Base-by-base conservation (phyloP, 1,284 basidiomycete species). In the Fomitopsis pinicola region DNA sequence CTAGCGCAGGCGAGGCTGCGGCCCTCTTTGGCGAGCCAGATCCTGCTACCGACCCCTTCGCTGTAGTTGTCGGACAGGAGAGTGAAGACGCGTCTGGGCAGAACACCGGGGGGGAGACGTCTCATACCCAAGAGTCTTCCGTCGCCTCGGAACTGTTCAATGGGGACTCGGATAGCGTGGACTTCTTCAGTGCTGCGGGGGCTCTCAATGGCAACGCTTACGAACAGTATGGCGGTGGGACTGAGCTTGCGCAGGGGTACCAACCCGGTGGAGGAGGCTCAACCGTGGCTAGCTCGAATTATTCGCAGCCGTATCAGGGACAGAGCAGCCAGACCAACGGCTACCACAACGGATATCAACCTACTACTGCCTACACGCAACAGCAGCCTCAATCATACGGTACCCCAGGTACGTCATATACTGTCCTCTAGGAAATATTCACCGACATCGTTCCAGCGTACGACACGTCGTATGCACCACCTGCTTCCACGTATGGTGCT, bases 1-100 rank as follows among this genome's bases (percentile, higher is more conserved):
- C 50, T 14, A 35, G 35, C 26, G 83, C 87, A 61, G 89, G 91
- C 79, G 85, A 88, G 67, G 91, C 90, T 55, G 88, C 90, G 59
- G 85, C 88, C 61, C 85, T 92, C 50, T 92, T 92, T 77, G 87
- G 85, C 58, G 75, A 82, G 50, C 81, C 84, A 30, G 77, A 90
- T 71, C 69, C 82, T 59, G 76, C 77, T 26, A 78, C 80, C 42
- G 89, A 91, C 76, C 84, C 84, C 48, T 91, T 91, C 75, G 81
- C 87, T 62, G 76, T 63, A 55, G 65, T 80, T 60, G 79, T 88
- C 62, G 87, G 84, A 46, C 75, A 72, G 65, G 65, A 71, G 62
- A 73, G 75, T 59, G 69, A 58, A 40, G 59, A 67, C 59, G 52
- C 60, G 58, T 63, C 46, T 45, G 60, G 52, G 28, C 52, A 46